These are phyloP conservation scores for Chlorella ohadii DNA, from an alignment of 139 green algal species.

Conservation along the genomic window DNA sequence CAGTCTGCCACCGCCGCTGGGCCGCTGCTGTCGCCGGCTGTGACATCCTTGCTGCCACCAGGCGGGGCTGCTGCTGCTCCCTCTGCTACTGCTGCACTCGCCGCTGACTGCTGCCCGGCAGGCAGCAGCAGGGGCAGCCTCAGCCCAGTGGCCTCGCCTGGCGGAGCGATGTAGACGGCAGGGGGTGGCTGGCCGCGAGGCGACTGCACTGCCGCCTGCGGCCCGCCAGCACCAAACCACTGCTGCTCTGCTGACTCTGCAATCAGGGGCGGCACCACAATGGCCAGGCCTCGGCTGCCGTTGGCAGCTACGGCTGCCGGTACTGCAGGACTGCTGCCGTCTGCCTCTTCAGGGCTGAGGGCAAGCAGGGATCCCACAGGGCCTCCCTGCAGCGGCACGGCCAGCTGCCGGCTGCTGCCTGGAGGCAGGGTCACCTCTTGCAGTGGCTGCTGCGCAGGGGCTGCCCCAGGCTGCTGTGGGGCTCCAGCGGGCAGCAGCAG, in stretches of 20 bases:
- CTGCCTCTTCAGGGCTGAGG: not conserved
- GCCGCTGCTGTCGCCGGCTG: not conserved
- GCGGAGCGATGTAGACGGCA: not conserved
- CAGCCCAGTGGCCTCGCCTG: not conserved
- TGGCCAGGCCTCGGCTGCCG: not conserved
- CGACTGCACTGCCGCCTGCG: not conserved
- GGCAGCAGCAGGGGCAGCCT: not conserved
- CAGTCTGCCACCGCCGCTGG: not conserved
- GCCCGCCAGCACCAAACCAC: slow-evolving; percentile 16
- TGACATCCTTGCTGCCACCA: too few species aligned
- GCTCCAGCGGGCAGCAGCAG: not conserved
- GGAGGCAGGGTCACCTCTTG: not conserved
- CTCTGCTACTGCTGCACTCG: not conserved
- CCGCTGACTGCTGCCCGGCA: not conserved
- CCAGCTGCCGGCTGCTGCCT: slow-evolving; percentile 3
- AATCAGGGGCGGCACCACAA: slow-evolving; percentile 22
- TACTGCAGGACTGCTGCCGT: not conserved
- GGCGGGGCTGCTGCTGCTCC: not conserved
- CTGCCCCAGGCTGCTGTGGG: not conserved
- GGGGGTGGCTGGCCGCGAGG: not conserved
- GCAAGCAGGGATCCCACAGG: slow-evolving; percentile 10
- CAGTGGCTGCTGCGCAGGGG: not conserved
- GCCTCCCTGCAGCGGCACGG: slow-evolving; percentile 14
- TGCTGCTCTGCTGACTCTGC: slow-evolving; percentile 26
- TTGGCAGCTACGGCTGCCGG: not conserved